Conservation (phyloP, 2,329 filamentous ascomycete species). For the Chaetomium globosum region DNA sequence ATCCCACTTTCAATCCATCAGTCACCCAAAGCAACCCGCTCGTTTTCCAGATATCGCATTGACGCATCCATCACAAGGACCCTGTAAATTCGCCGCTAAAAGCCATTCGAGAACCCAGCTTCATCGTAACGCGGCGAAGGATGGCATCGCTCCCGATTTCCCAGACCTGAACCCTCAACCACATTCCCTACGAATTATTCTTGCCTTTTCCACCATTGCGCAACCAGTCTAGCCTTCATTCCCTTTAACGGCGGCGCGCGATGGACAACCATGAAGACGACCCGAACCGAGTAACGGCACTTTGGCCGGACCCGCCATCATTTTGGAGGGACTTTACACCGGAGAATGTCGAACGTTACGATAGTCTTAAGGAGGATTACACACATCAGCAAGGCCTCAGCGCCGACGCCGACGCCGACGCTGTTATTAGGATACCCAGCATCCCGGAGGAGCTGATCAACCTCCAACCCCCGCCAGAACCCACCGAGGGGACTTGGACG, state of each 20-base stretch:
- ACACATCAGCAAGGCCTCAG: slow-evolving; percentile 40
- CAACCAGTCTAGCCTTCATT: background rate
- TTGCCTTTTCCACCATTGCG: background rate
- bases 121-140: background rate
- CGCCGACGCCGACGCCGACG: slow-evolving; percentile 37
- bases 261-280: slow-evolving; percentile 42
- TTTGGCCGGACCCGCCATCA: slow-evolving; percentile 82
- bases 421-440: slow-evolving; percentile 46
- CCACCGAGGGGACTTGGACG: slow-evolving; percentile 69
- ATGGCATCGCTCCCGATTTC: slow-evolving; percentile 14
- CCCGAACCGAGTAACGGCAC: slow-evolving; percentile 54
- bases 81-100: background rate
- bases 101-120: background rate
- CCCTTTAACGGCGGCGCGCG: background rate
- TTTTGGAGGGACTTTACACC: slow-evolving; percentile 89
- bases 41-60: background rate
- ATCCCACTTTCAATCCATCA: slow-evolving; percentile 2
- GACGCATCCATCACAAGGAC: too few relatives aligned
- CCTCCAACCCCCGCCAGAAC: slow-evolving; percentile 79
- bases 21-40: background rate
- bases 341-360: slow-evolving; percentile 66
- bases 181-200: background rate
- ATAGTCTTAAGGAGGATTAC: slow-evolving; percentile 48
- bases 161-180: slow-evolving; percentile 9
- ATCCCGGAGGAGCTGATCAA: slow-evolving; percentile 73